Conservation (phyloP, 2,329 filamentous ascomycete species). For the Penicillium verrucosum region DNA sequence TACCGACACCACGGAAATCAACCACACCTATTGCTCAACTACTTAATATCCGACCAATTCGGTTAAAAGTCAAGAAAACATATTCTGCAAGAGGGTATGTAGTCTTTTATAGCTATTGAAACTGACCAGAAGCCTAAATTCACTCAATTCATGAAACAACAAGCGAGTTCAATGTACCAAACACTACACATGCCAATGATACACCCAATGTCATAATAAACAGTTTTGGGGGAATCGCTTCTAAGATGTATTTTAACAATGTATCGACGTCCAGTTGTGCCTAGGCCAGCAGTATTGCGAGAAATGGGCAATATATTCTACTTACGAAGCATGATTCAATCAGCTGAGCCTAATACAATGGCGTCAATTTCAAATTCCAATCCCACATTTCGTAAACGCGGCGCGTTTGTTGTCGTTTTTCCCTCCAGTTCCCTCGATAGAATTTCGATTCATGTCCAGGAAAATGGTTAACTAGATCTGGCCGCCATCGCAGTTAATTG, state of each 20-base stretch:
- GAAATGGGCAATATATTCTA: background rate
- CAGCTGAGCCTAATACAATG: background rate
- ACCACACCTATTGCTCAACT: background rate
- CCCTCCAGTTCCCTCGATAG: background rate
- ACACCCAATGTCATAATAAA: background rate
- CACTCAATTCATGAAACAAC: background rate
- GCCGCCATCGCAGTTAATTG: background rate
- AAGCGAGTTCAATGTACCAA: background rate
- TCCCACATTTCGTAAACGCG: no score
- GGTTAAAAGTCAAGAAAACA: background rate
- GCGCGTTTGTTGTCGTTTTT: background rate
- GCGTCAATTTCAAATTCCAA: background rate
- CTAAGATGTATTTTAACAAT: background rate
- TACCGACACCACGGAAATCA: background rate
- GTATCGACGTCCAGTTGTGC: background rate
- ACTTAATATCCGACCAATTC: background rate
- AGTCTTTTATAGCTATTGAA: background rate
- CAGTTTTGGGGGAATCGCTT: accelerated
- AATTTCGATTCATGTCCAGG: background rate
- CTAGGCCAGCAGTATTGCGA: background rate
- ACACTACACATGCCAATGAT: background rate
- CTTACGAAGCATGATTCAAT: background rate
- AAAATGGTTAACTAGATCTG: background rate
- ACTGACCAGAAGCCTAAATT: no score
- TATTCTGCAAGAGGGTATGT: no score